phyloP scores from a whole-genome alignment of 441 rosid species.

The Iberis amara region DNA sequence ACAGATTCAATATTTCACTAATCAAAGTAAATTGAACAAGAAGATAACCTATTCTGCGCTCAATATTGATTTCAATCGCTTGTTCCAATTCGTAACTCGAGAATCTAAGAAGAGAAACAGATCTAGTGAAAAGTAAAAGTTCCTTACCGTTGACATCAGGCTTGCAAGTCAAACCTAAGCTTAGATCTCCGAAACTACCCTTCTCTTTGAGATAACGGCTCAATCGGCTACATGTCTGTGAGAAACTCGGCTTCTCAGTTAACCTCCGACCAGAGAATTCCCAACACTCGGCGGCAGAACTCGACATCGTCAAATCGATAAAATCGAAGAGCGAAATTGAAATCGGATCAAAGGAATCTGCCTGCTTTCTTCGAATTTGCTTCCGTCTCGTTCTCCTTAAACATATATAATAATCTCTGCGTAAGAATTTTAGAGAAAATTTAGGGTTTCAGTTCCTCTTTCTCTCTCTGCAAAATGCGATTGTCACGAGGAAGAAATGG shows the following conservation, averaged over 20 bases:
- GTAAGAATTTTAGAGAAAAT: neutral
- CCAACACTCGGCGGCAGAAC: conserved; percentile 33
- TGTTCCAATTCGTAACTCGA: neutral
- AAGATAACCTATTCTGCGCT: too few species aligned
- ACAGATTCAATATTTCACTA: neutral
- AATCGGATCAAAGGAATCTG: neutral
- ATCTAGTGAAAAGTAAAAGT: conserved; percentile 5
- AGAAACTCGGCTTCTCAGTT: conserved; percentile 49
- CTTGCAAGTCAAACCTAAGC: conserved; percentile 50
- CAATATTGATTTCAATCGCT: too few species aligned
- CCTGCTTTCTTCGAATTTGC: neutral
- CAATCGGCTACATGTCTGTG: conserved; percentile 56
- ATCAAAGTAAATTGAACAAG: too few species aligned
- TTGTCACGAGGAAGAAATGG: conserved; percentile 31
- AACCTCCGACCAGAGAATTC: conserved; percentile 32
- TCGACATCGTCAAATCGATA: conserved; percentile 49
- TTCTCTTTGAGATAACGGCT: conserved; percentile 72
- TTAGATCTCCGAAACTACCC: conserved; percentile 70
- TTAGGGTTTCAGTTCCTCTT: conserved; percentile 10
- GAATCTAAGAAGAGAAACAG: neutral
- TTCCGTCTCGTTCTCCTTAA: neutral
- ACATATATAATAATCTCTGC: neutral
- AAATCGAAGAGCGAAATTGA: neutral
- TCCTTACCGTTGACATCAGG: conserved; percentile 34
- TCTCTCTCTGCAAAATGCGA: conserved; percentile 1